These are phyloP conservation scores for Neltuma alba DNA, from an alignment of 306 rosid species.

Conservation along the genomic window DNA sequence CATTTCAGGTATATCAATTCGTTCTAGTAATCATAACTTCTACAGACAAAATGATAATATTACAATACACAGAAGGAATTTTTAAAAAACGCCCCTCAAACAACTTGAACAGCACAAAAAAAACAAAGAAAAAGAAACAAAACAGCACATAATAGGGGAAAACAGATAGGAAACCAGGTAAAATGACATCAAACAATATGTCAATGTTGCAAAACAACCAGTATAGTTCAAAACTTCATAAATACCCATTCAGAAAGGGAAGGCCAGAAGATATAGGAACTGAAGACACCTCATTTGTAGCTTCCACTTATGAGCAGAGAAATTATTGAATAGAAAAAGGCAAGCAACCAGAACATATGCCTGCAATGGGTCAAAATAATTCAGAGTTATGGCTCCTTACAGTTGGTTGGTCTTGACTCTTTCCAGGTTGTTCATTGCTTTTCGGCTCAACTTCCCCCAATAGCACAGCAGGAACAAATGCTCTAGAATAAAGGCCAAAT, in stretches of 20 bases:
- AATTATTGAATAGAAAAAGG: conserved; percentile 8
- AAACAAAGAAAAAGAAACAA: not conserved
- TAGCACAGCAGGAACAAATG: conserved; percentile 98
- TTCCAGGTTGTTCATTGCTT: conserved; percentile 74
- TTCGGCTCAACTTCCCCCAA: conserved; percentile 92
- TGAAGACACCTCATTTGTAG: not conserved
- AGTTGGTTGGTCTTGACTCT: conserved; percentile 73
- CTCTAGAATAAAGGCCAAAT: conserved; percentile 55
- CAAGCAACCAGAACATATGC: conserved; percentile 21
- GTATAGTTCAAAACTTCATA: conserved; percentile 23
- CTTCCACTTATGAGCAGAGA: not conserved
- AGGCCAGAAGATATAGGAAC: conserved; percentile 18
- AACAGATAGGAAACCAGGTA: conserved; percentile 11
- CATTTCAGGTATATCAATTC: not conserved
- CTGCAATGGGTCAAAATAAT: conserved; percentile 7
- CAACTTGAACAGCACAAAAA: not conserved
- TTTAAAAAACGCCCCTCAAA: not conserved
- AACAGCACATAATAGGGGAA: not conserved
- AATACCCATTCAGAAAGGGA: conserved; percentile 16
- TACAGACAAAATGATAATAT: not conserved
- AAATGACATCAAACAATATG: conserved; percentile 2
- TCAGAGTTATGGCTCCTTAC: conserved; percentile 58
- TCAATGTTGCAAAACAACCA: not conserved
- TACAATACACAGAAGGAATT: not conserved
- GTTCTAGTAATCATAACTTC: not conserved